Evolutionary conservation across 176 grass and related monocot species (phyloP).

Genomic region (Oryza officinalis): DNA sequence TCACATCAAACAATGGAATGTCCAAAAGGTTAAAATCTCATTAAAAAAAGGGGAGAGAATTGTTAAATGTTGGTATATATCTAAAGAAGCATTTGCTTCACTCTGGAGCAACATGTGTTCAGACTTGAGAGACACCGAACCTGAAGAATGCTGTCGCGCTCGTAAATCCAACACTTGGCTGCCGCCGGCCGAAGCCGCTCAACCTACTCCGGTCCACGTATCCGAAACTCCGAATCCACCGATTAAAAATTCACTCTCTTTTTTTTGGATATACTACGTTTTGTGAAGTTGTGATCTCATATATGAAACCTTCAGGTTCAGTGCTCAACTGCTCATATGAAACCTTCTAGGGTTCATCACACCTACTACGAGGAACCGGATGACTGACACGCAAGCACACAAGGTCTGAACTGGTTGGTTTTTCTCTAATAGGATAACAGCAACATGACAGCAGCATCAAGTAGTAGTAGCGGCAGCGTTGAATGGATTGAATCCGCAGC

Average conservation of each 20-base stretch:
- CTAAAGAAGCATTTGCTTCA: neutral
- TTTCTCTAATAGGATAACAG: neutral
- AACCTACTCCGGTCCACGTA: neutral
- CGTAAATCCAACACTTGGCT: neutral
- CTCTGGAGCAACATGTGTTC: neutral
- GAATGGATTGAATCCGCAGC: slow-evolving; percentile 4
- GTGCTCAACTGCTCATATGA: neutral
- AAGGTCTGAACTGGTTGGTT: neutral
- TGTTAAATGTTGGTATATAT: too few species aligned
- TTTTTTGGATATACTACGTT: neutral
- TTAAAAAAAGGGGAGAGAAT: neutral
- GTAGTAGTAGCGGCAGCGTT: neutral
- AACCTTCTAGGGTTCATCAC: neutral
- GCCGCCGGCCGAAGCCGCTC: neutral
- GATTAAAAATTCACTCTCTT: neutral
- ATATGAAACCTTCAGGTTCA: too few species aligned
- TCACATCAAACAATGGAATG: neutral
- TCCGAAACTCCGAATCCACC: neutral
- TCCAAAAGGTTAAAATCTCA: neutral
- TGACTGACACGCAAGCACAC: neutral
- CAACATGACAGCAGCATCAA: neutral
- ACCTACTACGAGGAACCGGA: neutral
- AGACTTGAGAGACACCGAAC: neutral
- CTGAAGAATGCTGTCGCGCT: neutral
- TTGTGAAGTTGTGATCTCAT: neutral